Evolutionary conservation across 2,329 filamentous ascomycete species (phyloP).

Genomic region (Xylaria digitata): DNA sequence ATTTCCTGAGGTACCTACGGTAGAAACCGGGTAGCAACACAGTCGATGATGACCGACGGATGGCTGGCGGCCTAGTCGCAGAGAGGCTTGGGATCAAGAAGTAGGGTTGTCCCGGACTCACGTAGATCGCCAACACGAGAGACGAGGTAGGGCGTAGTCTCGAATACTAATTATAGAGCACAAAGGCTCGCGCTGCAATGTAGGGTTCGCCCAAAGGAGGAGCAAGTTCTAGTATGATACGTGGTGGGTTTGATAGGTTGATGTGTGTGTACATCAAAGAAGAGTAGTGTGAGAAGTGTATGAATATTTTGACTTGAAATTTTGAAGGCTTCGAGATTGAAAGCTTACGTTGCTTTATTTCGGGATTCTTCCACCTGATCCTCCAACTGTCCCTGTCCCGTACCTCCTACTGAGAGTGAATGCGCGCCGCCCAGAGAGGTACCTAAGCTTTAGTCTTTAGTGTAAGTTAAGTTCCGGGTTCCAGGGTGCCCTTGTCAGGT

Average conservation of each 20-base stretch:
- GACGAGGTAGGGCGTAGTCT: constrained; percentile 35
- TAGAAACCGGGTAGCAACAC: background rate
- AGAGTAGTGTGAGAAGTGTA: background rate
- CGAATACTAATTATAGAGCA: constrained; percentile 42
- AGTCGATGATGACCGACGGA: background rate
- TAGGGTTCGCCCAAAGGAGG: constrained; percentile 14
- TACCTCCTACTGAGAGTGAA: background rate
- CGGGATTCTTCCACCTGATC: background rate
- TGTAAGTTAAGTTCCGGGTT: too few relatives aligned
- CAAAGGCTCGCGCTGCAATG: constrained; percentile 39
- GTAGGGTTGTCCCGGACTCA: constrained; percentile 16
- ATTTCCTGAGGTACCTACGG: background rate
- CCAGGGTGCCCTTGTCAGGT: constrained; percentile 20
- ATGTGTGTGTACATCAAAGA: background rate
- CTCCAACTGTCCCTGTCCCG: background rate
- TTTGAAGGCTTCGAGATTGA: constrained; percentile 18
- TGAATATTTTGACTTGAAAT: constrained; percentile 10
- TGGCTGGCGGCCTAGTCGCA: background rate
- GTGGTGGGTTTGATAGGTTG: constrained; percentile 2
- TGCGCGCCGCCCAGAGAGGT: background rate
- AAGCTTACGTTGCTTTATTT: constrained; percentile 30
- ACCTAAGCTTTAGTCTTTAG: constrained; percentile 1
- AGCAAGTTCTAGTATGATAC: background rate
- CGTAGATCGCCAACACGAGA: constrained; percentile 18
- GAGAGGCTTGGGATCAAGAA: background rate